Conservation (phyloP, 2,329 filamentous ascomycete species). For the Aspergillus proliferans region DNA sequence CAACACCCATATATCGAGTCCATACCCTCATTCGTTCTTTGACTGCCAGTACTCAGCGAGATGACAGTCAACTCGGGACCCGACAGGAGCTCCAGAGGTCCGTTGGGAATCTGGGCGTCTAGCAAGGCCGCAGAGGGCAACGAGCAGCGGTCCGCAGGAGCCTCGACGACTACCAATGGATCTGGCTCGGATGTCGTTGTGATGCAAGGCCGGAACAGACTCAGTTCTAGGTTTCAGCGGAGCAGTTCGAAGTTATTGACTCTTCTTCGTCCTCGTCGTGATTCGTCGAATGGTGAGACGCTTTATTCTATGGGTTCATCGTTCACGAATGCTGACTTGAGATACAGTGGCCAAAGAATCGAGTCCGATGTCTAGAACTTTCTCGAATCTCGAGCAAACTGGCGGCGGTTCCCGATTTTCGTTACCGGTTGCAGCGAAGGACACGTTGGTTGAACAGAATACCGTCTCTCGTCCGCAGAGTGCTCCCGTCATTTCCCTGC, state of each 20-base stretch:
- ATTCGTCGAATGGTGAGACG: constrained; percentile 20
- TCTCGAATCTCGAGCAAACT: neutral
- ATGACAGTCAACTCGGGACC: constrained; percentile 18
- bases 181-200: constrained; percentile 15
- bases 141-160: constrained; percentile 9
- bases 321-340: neutral
- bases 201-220: constrained; percentile 12
- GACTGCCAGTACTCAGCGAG: constrained; percentile 1
- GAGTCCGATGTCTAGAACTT: neutral
- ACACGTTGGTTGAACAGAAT: neutral
- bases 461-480: neutral
- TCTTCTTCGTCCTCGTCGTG: constrained; percentile 25
- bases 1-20: neutral
- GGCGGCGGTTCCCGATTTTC: neutral
- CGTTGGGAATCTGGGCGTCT: constrained; percentile 18
- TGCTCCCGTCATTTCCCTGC: neutral
- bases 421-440: neutral
- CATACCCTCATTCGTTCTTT: neutral
- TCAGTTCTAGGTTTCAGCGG: constrained; percentile 26
- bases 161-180: constrained; percentile 21
- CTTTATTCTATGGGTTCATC: neutral
- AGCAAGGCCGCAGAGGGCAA: constrained; percentile 12
- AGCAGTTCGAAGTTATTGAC: constrained; percentile 34
- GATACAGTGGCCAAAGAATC: constrained; percentile 6
- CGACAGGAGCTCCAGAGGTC: constrained; percentile 16